Evolutionary conservation across 495 filamentous ascomycete species (phyloP), one percentile per base, ranked within the genome.

Genomic region (Pyronema omphalodes): DNA sequence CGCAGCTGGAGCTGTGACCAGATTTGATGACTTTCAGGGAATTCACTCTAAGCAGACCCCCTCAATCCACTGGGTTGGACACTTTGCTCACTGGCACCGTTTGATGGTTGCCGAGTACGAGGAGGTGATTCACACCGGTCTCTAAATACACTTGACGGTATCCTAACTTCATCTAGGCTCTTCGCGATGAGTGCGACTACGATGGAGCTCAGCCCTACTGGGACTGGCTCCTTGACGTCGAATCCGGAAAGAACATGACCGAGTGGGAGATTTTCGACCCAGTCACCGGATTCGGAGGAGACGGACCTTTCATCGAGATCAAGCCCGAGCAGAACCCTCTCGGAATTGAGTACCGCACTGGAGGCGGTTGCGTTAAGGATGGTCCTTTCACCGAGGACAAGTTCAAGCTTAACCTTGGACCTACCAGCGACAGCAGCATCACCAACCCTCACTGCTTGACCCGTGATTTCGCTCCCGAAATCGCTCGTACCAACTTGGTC

Each of bases 1-100:
- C 4, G 19, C 64, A 61, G 6, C 11, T 52, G 43, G 58, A 51
- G 50, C 18, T 35, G 8, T 39, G 3, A 36, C 3, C 7, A 23
- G 78, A 14, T 83, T 76, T 58, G 83, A 87, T 68, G 82, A 87
- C 64, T 86, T 87, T 58, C 70, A 80, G 43, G 78, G 72, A 9
- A 73, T 72, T 9, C 83, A 87, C 63, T 81, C 84, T 63, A 73
- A 76, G 54, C 73, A 83, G 60, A 80, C 79, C 3, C 58, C 70
- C 9, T 54, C 58, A 1, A 82, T 84, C 54, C 83, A 86, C 60
- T 75, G 69, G 53, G 15, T 61, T 44, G 80, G 78, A 15, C 77
- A 74, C 54, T 84, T 88, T 66, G 68, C 83, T 34, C 67, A 74
- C 0, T 86, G 82, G 79, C 83, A 88, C 61, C 71, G 83, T 17